Conservation (phyloP, 495 filamentous ascomycete species). For the Podospora fimiseda region DNA sequence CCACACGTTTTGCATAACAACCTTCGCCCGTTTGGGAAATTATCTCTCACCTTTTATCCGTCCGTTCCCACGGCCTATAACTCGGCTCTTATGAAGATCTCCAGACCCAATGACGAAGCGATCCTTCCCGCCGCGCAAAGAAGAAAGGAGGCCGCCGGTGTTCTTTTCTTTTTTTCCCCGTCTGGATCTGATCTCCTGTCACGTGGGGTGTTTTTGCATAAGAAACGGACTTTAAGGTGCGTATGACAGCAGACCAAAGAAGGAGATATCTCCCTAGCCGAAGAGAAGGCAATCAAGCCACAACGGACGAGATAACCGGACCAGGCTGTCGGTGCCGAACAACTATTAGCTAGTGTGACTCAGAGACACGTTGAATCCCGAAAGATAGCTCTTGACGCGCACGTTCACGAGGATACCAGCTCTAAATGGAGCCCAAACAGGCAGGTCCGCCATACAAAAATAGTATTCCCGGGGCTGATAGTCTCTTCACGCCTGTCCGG, state of each 20-base stretch:
- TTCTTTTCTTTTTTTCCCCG: background rate
- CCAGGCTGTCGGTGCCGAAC: background rate
- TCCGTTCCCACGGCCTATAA: slow-evolving; percentile 30
- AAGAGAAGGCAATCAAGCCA: background rate
- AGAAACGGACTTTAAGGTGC: background rate
- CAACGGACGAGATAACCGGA: background rate
- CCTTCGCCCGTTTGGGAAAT: slow-evolving; percentile 39
- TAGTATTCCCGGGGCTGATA: too few species aligned
- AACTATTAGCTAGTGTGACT: too few species aligned
- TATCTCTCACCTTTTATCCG: slow-evolving; percentile 33
- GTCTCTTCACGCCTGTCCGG: background rate
- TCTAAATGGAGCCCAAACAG: too few species aligned
- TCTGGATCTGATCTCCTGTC: background rate
- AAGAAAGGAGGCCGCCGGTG: slow-evolving; percentile 4
- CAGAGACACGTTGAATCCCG: too few species aligned
- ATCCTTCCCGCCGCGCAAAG: slow-evolving; percentile 20
- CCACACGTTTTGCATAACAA: slow-evolving; percentile 33
- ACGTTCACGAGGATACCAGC: background rate
- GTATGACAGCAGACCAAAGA: background rate
- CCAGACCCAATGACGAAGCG: slow-evolving; percentile 34
- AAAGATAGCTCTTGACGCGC: too few species aligned
- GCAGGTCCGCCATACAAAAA: too few species aligned
- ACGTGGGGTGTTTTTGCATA: background rate
- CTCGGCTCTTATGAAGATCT: slow-evolving; percentile 38
- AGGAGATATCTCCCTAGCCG: background rate